Percentiles rank a stretch among this genome's conserved stretches.
Evolutionary conservation across 345 rosid species (phyloP).

Genomic region (Carallia pectinifolia): DNA sequence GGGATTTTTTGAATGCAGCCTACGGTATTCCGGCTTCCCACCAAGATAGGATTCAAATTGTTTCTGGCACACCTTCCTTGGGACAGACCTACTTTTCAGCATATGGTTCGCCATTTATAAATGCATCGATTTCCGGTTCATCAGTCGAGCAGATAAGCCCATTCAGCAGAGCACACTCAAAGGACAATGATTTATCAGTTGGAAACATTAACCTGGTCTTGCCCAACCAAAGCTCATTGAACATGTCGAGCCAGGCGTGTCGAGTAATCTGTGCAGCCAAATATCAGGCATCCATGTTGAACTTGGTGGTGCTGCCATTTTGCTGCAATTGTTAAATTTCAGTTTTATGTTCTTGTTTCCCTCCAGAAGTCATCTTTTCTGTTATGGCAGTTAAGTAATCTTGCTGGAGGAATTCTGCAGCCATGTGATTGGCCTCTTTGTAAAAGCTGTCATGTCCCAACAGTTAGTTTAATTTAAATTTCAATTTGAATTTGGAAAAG

Average conservation of each 20-base stretch:
- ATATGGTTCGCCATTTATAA: constrained; percentile 20
- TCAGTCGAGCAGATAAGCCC: constrained; percentile 28
- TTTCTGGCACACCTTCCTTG: constrained; percentile 17
- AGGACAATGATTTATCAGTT: constrained; percentile 28
- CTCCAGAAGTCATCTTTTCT: too few relatives aligned
- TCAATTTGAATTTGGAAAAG: too few relatives aligned
- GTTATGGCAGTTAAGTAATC: too few relatives aligned
- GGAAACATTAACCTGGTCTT: constrained; percentile 24
- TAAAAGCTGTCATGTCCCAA: too few relatives aligned
- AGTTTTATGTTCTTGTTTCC: too few relatives aligned
- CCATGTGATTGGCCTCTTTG: too few relatives aligned
- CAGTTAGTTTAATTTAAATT: too few relatives aligned
- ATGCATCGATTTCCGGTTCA: constrained; percentile 4
- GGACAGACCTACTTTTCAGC: constrained; percentile 25
- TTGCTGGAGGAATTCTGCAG: too few relatives aligned
- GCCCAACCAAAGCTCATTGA: constrained; percentile 35
- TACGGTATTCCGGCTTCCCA: constrained; percentile 22
- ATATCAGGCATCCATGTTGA: constrained; percentile 41
- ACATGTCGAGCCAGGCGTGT: constrained; percentile 50
- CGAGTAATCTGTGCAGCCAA: constrained; percentile 33
- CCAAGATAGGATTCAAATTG: constrained; percentile 14
- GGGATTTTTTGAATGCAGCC: constrained; percentile 36
- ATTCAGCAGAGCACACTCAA: constrained; percentile 19
- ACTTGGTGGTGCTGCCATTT: too few relatives aligned
- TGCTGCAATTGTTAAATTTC: too few relatives aligned